Evolutionary conservation across 2,329 filamentous ascomycete genomes (phyloP), one percentile per base, ranked within the genome.

Genomic region (Delphinella strobiligena): DNA sequence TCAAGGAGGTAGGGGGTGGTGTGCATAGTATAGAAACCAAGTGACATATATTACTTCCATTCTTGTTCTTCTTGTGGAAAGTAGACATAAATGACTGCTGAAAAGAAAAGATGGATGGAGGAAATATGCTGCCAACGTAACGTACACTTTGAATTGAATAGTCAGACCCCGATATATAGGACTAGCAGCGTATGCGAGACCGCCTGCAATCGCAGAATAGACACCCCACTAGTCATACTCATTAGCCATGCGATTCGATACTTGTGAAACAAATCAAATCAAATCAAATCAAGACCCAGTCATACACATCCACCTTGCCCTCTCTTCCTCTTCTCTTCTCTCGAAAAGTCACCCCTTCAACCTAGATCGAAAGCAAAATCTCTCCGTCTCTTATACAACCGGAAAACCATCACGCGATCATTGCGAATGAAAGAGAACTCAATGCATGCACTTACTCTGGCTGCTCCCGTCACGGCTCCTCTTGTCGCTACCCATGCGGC

Each of bases 71-170:
- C n/a, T n/a, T n/a, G n/a, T n/a, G n/a, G n/a, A n/a, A n/a, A n/a
- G n/a, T n/a, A n/a, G n/a, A n/a, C n/a, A n/a, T n/a, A n/a, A n/a
- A n/a, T n/a, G n/a, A n/a, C n/a, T n/a, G n/a, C n/a, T n/a, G n/a
- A n/a, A n/a, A n/a, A n/a, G n/a, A n/a, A n/a, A n/a, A n/a, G 54
- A 54, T 58, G 47, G 58, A 19, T 11, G 27, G 15, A 19, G 18
- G 8, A 32, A 19, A 10, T 19, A n/a, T n/a, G 19, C 32, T 9
- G 30, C 5, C 7, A 32, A 34, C 15, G 5, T 17, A 8, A 63
- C 75, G 53, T 70, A 84, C 80, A 82, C 76, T 64, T 85, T 85
- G 61, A 85, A 85, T 54, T 85, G 81, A 36, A 84, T 64, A 1
- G 81, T 86, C 45, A 82, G 62, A 2, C 78, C 72, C 16, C 81